Conservation (phyloP, 495 filamentous ascomycete species). For the Amniculicola lignicola region DNA sequence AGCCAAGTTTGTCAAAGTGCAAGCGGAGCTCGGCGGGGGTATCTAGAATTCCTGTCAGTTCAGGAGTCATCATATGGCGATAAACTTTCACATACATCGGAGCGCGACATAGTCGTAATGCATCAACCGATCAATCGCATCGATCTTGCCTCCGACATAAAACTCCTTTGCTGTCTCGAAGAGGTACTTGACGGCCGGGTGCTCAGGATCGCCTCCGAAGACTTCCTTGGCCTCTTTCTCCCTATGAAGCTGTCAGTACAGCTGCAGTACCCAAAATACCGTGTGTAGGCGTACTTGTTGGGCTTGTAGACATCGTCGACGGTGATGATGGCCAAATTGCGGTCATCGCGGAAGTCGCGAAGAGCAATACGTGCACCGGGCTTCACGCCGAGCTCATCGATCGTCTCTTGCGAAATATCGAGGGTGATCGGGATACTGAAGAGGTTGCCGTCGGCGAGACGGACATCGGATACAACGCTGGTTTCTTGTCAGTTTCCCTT, state of each 20-base stretch:
- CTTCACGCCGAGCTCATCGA: conserved; percentile 70
- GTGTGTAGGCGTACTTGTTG: conserved; percentile 70
- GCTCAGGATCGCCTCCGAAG: conserved; percentile 89
- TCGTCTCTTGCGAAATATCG: conserved; percentile 70
- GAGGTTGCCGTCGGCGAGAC: conserved; percentile 83
- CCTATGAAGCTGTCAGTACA: conserved; percentile 51
- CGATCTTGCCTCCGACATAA: conserved; percentile 92
- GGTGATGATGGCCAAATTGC: conserved; percentile 91
- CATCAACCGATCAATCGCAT: conserved; percentile 88
- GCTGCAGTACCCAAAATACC: neutral
- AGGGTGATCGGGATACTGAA: conserved; percentile 97
- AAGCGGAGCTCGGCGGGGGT: conserved; percentile 90
- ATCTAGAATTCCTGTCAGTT: conserved; percentile 51
- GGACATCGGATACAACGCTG: conserved; percentile 83
- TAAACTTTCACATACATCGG: conserved; percentile 61
- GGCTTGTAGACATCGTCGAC: conserved; percentile 95
- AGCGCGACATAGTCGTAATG: conserved; percentile 99
- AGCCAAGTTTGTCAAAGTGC: conserved; percentile 99
- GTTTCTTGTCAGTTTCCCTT: neutral
- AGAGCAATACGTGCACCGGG: conserved; percentile 77
- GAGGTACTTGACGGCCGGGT: conserved; percentile 89
- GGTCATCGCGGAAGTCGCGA: conserved; percentile 93
- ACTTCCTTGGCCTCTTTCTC: conserved; percentile 85
- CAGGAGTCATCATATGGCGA: neutral
- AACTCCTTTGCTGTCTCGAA: conserved; percentile 74